A percentile compares a stretch with the other conserved stretches of the same genome.
Evolutionary conservation across 805 yeast genomes (phyloP).

Genomic region (Candida ovalis): DNA sequence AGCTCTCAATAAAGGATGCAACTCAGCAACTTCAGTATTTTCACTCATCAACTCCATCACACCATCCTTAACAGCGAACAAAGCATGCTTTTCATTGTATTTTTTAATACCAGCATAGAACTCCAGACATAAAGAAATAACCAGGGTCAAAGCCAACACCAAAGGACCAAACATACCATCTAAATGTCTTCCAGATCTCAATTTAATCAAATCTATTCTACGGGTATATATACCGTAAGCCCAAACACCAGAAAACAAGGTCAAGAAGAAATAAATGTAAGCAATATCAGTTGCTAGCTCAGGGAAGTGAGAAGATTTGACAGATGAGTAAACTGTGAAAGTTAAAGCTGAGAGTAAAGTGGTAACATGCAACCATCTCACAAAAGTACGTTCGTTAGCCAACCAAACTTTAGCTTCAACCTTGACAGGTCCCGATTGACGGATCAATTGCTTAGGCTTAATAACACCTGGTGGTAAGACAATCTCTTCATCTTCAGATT

Average conservation of each 20-base stretch:
- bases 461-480: slow-evolving; percentile 85
- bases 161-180: slow-evolving; percentile 91
- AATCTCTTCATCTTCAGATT: slow-evolving; percentile 85
- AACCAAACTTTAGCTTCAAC: slow-evolving; percentile 98
- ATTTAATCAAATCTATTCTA: slow-evolving; percentile 69
- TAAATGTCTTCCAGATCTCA: slow-evolving; percentile 81
- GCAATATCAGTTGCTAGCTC: slow-evolving; percentile 66
- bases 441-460: slow-evolving; percentile 73
- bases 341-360: slow-evolving; percentile 81
- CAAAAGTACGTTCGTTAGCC: slow-evolving; percentile 96
- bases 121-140: slow-evolving; percentile 64
- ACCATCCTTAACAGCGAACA: slow-evolving; percentile 10
- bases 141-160: slow-evolving; percentile 65
- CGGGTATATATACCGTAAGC: slow-evolving; percentile 73
- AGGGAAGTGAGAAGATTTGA: slow-evolving; percentile 61
- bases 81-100: slow-evolving; percentile 22
- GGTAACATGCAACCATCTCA: slow-evolving; percentile 91
- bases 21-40: slow-evolving; percentile 15
- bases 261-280: slow-evolving; percentile 72
- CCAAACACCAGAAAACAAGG: slow-evolving; percentile 85
- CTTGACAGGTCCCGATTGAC: slow-evolving; percentile 87
- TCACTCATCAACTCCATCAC: neutral
- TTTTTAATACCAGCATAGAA: slow-evolving; percentile 61
- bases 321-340: slow-evolving; percentile 76
- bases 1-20: slow-evolving; percentile 27